These are phyloP conservation scores for Aspergillus tanneri DNA, from an alignment of 2,329 filamentous ascomycete species.

Conservation along the genomic window DNA sequence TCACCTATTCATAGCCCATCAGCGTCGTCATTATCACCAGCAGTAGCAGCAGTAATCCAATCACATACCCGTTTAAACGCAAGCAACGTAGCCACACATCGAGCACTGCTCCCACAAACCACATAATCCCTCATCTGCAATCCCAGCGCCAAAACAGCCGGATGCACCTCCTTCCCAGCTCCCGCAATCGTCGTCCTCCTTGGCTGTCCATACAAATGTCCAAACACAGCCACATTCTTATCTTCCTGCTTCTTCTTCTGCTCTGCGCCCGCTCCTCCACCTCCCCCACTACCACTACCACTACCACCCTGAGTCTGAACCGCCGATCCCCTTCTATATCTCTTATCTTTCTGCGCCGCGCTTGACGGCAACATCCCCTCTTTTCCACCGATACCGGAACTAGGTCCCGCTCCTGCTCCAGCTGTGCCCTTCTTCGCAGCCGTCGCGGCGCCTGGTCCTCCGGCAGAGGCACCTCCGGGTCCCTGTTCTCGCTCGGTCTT, in stretches of 20 bases:
- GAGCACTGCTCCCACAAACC: constrained; percentile 83
- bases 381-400: constrained; percentile 14
- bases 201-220: constrained; percentile 76
- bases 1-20: constrained; percentile 60
- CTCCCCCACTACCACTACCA: too few relatives aligned
- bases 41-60: background rate
- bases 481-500: constrained; percentile 56
- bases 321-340: constrained; percentile 38
- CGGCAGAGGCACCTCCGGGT: constrained; percentile 36
- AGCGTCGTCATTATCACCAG: constrained; percentile 15
- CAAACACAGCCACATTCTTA: constrained; percentile 73
- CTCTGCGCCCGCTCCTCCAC: constrained; percentile 39
- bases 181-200: constrained; percentile 63
- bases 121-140: constrained; percentile 88
- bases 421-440: constrained; percentile 35
- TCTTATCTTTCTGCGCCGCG: constrained; percentile 33
- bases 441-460: constrained; percentile 12
- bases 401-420: constrained; percentile 7
- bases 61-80: constrained; percentile 79
- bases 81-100: constrained; percentile 81
- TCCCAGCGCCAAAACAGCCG: constrained; percentile 77
- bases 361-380: constrained; percentile 24
- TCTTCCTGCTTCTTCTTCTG: constrained; percentile 59
- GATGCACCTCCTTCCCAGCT: constrained; percentile 73
- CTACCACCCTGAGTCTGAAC: too few relatives aligned